These are phyloP conservation scores for Kodamaea fungicola DNA, from an alignment of 1,139 yeast species.

Conservation along the genomic window DNA sequence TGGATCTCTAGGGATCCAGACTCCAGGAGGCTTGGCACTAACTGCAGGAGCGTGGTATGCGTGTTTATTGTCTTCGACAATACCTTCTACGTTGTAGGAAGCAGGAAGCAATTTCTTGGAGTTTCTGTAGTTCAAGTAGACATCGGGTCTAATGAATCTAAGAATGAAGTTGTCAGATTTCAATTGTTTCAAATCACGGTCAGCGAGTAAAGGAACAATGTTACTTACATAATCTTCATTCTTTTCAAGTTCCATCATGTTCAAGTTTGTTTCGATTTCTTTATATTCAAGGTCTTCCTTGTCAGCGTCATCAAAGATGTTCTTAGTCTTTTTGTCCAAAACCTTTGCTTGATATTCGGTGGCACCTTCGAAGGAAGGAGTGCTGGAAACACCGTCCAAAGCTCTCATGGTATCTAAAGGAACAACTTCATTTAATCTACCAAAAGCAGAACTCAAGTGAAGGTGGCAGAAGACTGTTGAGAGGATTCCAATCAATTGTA, in stretches of 20 bases:
- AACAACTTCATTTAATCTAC: conserved; percentile 51
- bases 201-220: conserved; percentile 51
- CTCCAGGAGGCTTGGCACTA: conserved; percentile 57
- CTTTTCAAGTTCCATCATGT: conserved; percentile 16
- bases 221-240: conserved; percentile 11
- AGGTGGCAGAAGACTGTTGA: conserved; percentile 67
- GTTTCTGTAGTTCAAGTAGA: conserved; percentile 53
- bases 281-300: conserved; percentile 12
- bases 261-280: conserved; percentile 19
- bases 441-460: conserved; percentile 60
- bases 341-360: conserved; percentile 37
- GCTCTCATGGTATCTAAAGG: conserved; percentile 71
- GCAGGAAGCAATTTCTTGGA: conserved; percentile 56
- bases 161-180: conserved; percentile 31
- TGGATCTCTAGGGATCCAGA: conserved; percentile 89
- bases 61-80: conserved; percentile 29
- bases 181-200: conserved; percentile 40
- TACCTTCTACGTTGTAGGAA: conserved; percentile 31
- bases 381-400: conserved; percentile 63
- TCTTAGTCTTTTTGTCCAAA: conserved; percentile 18
- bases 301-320: conserved; percentile 8
- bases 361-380: conserved; percentile 40
- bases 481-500: conserved; percentile 63
- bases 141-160: conserved; percentile 63
- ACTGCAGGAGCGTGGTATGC: conserved; percentile 73